These are phyloP conservation scores for Stachybotrys echinatus DNA, from an alignment of 2,329 filamentous ascomycete genomes.

Conservation along the genomic window DNA sequence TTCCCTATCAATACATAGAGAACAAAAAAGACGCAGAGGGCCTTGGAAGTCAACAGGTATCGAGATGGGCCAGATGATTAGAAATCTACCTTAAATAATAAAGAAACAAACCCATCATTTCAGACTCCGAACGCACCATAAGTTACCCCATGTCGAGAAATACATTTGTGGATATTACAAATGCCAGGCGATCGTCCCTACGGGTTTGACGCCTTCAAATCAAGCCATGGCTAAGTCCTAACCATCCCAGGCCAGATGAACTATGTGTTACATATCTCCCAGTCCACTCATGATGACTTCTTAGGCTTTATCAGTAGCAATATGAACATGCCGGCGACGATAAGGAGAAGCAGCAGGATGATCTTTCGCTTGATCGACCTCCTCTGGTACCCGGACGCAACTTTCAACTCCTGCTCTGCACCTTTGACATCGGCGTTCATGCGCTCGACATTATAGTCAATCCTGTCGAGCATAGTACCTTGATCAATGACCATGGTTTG, in stretches of 20 bases:
- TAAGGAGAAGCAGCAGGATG: slow-evolving; percentile 77
- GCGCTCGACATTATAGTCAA: slow-evolving; percentile 96
- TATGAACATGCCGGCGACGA: slow-evolving; percentile 85
- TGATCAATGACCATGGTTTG: slow-evolving; percentile 94
- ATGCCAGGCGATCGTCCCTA: slow-evolving; percentile 4
- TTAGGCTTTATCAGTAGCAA: slow-evolving; percentile 77
- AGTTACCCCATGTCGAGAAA: slow-evolving; percentile 10
- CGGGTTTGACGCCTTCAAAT: slow-evolving; percentile 19
- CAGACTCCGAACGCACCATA: not conserved
- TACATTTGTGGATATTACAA: slow-evolving; percentile 17
- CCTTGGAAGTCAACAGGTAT: not conserved
- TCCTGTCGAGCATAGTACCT: slow-evolving; percentile 85
- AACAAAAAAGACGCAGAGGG: not conserved
- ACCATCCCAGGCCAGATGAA: not conserved
- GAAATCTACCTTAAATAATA: slow-evolving; percentile 15
- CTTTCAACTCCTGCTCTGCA: slow-evolving; percentile 85
- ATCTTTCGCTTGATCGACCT: slow-evolving; percentile 87
- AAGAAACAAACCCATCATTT: slow-evolving; percentile 12
- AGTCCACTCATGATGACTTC: slow-evolving; percentile 23
- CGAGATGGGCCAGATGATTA: slow-evolving; percentile 4
- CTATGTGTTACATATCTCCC: not conserved
- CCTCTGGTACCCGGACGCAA: slow-evolving; percentile 84
- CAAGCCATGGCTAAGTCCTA: too few relatives aligned
- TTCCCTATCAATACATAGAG: not conserved
- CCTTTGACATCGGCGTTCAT: slow-evolving; percentile 92